phyloP scores from a whole-genome alignment of 192 early-diverging fungal species.

The Chytriomyces sp. region DNA sequence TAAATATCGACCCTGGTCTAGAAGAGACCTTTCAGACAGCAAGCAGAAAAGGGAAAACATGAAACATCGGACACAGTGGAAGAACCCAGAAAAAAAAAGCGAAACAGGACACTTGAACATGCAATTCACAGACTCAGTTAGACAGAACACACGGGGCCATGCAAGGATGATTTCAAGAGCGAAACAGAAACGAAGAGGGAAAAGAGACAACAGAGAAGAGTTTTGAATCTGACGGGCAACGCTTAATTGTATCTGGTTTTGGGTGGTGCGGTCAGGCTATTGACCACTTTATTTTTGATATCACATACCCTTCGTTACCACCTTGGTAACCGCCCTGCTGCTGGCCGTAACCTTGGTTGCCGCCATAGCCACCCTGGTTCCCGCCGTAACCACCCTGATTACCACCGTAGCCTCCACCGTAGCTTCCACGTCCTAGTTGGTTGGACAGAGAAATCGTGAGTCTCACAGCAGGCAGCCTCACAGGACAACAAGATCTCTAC shows the following conservation, averaged over 20 bases:
- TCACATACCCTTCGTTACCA: constrained; percentile 19
- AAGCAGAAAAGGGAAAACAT: neutral
- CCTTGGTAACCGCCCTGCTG: constrained; percentile 3
- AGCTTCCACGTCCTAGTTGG: neutral
- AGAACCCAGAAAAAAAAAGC: neutral
- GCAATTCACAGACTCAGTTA: neutral
- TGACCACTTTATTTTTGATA: neutral
- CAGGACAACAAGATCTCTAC: neutral
- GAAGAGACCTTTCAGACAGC: neutral
- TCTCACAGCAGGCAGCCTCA: neutral
- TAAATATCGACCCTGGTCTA: neutral
- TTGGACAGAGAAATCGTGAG: neutral
- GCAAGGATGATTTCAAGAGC: neutral
- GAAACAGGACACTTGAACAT: neutral
- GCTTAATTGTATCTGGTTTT: constrained; percentile 18
- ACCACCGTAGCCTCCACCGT: constrained; percentile 3
- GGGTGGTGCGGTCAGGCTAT: neutral
- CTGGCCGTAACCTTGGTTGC: constrained; percentile 12
- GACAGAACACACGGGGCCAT: neutral
- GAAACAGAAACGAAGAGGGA: neutral
- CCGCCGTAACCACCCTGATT: constrained; percentile 32
- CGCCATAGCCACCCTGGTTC: constrained; percentile 26
- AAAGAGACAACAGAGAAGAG: neutral
- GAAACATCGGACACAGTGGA: neutral
- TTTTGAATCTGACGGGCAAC: neutral